These are phyloP conservation scores for Metschnikowia noctiluminum DNA, from an alignment of 805 yeast species.

Conservation along the genomic window DNA sequence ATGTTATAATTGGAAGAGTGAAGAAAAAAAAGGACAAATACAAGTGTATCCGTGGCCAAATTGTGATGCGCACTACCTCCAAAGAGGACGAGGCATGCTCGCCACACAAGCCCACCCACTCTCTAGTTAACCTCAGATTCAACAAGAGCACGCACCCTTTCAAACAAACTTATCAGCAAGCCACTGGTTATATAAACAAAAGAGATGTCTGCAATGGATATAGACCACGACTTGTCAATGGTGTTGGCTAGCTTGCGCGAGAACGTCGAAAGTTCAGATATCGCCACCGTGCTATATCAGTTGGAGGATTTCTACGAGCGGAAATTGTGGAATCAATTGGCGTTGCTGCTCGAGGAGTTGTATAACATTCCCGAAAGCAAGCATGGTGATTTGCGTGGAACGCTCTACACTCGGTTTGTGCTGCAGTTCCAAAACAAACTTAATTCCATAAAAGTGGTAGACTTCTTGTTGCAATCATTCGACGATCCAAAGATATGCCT, in stretches of 20 bases:
- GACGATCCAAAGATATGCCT: conserved; percentile 26
- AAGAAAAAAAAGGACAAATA: too few relatives aligned
- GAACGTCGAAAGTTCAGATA: conserved; percentile 58
- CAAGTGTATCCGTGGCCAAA: too few relatives aligned
- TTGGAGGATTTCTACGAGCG: conserved; percentile 85
- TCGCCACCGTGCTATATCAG: conserved; percentile 57
- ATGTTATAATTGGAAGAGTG: too few relatives aligned
- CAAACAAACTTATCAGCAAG: too few relatives aligned
- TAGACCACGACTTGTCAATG: conserved; percentile 40
- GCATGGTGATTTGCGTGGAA: conserved; percentile 48
- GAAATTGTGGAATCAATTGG: conserved; percentile 93
- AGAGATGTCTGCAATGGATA: conserved; percentile 32
- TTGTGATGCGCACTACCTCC: conserved; percentile 1
- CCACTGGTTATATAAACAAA: neutral
- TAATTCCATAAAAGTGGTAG: conserved; percentile 75
- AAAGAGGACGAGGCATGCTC: neutral
- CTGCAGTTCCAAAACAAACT: conserved; percentile 62
- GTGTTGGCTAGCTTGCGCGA: conserved; percentile 60
- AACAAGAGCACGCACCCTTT: neutral
- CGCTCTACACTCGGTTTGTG: conserved; percentile 70
- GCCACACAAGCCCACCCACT: conserved; percentile 1
- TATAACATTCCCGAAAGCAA: conserved; percentile 53
- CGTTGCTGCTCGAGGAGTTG: conserved; percentile 60
- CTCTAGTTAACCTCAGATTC: neutral
- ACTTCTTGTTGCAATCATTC: conserved; percentile 60